These are phyloP conservation scores for Pyrus bretschneideri DNA, from an alignment of 306 rosid species.

Conservation along the genomic window DNA sequence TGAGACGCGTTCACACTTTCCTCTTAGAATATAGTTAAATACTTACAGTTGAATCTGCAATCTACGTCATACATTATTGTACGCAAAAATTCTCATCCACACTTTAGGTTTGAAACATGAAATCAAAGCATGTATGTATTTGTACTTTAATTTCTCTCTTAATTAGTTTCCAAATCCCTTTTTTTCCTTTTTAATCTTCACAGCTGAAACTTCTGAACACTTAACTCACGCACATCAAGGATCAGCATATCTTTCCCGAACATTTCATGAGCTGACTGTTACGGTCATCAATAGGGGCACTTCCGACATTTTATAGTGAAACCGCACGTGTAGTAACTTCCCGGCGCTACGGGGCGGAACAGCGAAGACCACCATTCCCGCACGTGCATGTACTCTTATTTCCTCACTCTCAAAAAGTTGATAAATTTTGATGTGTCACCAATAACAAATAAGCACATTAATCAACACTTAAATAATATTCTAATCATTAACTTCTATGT, in stretches of 20 bases:
- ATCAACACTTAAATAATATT: no score
- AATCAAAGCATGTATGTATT: background rate
- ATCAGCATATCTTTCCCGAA: background rate
- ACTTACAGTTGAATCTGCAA: no score
- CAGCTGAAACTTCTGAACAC: no score
- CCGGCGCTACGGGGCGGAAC: slow-evolving; percentile 1
- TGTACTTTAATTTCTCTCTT: background rate
- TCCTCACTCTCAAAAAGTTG: no score
- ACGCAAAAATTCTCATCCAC: no score
- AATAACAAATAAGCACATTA: no score
- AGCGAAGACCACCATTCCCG: background rate
- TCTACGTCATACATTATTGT: background rate
- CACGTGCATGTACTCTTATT: background rate
- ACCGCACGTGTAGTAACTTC: slow-evolving; percentile 4
- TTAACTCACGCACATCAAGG: background rate
- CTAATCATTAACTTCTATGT: no score
- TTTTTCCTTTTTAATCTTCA: no score
- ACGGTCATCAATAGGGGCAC: background rate
- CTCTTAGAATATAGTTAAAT: background rate
- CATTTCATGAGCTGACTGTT: background rate
- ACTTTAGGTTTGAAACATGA: background rate
- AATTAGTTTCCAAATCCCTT: no score
- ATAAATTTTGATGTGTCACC: no score
- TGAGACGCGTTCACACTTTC: background rate
- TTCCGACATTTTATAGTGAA: slow-evolving; percentile 1